Evolutionary conservation across 306 rosid genomes (phyloP), one percentile per base, ranked within the genome.

Genomic region (Quercus dentata): DNA sequence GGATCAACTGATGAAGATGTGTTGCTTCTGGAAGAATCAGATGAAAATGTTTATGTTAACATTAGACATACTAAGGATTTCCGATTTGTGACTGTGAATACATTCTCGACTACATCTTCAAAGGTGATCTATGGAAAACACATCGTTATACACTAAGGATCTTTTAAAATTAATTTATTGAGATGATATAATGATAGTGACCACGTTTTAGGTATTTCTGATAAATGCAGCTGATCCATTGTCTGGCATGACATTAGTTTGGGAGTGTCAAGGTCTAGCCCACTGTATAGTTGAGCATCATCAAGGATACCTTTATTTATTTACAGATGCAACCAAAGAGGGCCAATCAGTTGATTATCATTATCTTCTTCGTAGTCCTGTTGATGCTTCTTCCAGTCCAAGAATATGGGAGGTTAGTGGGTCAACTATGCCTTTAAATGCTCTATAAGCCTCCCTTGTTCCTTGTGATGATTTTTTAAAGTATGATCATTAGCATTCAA

Each of bases 141-240:
- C 56, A 64, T 65, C 56, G 54, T 52, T 23, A 3, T 19, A 44
- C 1, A 67, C 49, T n/a, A 44, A 31, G 46, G 17, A 19, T 68
- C 28, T 68, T 68, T 18, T 52, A 6, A 52, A 7, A 19, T 56
- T 75, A 15, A 54, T 74, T 74, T 54, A 71, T 17, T 44, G 17
- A 76, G 49, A 64, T 83, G 83, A 82, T 78, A 65, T 56, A 76
- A 74, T 81, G 71, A 80, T 83, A 41, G 27, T 85, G 85, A 86
- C 87, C 88, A 81, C 83, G 41, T 80, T 87, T 83, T 91, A 91
- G 99, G 94, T 93, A 83, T 93, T 91, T 89, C 85, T 93, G 79
- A 93, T 93, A 69, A 88, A 90, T 86, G 97, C 99, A 88, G 97
- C 97, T 72, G 94, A 93, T 81, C 99, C 97, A 69, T 82, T 91